Evolutionary conservation across 169 alveolate genomes (phyloP), one percentile per base, ranked within the genome.

Genomic region (Plasmodium gonderi): DNA sequence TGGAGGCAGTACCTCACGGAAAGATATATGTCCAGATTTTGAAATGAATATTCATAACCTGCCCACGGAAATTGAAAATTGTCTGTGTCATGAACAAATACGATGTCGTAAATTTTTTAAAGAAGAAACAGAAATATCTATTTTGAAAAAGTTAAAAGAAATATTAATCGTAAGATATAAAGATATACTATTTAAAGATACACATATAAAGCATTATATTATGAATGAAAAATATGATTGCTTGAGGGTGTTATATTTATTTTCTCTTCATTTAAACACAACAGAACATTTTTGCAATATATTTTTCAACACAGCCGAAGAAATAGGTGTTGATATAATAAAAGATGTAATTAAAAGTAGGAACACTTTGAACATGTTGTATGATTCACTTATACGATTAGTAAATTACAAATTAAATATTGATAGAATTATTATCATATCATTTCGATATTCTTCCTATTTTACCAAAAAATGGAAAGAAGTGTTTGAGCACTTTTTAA

Each of bases 11-110:
- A 38, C 8, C n/a, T 5, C 31, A 6, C 23, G 5, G 26, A 38
- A 33, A 20, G 26, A 74, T 29, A 67, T 23, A n/a, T n/a, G n/a
- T n/a, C n/a, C n/a, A 14, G 38, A 51, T 26, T 6, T 23, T 42
- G 7, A 69, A 8, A 31, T 3, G n/a, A 17, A 42, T 1, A 42
- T 14, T 14, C 67, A 65, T 75, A 75, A 74, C 79, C 79, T 85
- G 3, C 92, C 92, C 42, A 65, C n/a, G 29, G 68, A 51, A 54
- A 42, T 85, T 12, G 92, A 85, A 60, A 85, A 85, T 54, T 75
- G 29, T 45, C 68, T 85, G 45, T 85, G 89, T 78, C 92, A 85
- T 65, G 92, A 85, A 75, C 87, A 85, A 75, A 75, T 85, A 60
- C 65, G 92, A 54, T 68, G 92, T 54, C 72, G 67, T 23, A 85